These are phyloP conservation scores for Peterozyma toletana DNA, from an alignment of 805 yeast species.

Conservation along the genomic window DNA sequence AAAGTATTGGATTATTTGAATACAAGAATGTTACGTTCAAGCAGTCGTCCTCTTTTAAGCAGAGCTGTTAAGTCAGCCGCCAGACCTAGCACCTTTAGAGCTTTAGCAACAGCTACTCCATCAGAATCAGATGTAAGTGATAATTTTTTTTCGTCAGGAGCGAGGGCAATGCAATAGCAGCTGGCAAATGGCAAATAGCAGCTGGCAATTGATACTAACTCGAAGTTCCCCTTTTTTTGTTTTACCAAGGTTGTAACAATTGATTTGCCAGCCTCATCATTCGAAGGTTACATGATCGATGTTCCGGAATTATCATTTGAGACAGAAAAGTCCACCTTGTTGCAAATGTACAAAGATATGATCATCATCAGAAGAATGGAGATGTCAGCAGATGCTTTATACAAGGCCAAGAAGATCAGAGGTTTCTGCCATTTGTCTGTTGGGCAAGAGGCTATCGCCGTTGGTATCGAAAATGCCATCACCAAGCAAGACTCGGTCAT, in stretches of 20 bases:
- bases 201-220: constrained; percentile 1
- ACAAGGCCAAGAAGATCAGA: constrained; percentile 97
- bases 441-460: constrained; percentile 99
- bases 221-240: too few species aligned
- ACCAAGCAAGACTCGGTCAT: constrained; percentile 80
- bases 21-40: constrained; percentile 14
- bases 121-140: constrained; percentile 16
- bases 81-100: constrained; percentile 14
- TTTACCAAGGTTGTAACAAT: constrained; percentile 23
- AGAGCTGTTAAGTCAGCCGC: constrained; percentile 13
- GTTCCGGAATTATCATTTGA: constrained; percentile 66
- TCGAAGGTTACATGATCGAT: constrained; percentile 76
- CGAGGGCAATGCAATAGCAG: not conserved
- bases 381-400: constrained; percentile 97
- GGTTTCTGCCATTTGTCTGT: constrained; percentile 98
- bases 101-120: constrained; percentile 23
- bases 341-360: constrained; percentile 97
- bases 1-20: too few species aligned
- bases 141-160: not conserved
- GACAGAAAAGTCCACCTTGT: constrained; percentile 71
- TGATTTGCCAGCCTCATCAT: constrained; percentile 71
- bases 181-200: too few species aligned
- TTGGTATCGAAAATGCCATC: constrained; percentile 95
- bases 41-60: constrained; percentile 10
- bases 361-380: constrained; percentile 92